Conservation (phyloP, 78 protist species). For the Chrysochromulina parva region DNA sequence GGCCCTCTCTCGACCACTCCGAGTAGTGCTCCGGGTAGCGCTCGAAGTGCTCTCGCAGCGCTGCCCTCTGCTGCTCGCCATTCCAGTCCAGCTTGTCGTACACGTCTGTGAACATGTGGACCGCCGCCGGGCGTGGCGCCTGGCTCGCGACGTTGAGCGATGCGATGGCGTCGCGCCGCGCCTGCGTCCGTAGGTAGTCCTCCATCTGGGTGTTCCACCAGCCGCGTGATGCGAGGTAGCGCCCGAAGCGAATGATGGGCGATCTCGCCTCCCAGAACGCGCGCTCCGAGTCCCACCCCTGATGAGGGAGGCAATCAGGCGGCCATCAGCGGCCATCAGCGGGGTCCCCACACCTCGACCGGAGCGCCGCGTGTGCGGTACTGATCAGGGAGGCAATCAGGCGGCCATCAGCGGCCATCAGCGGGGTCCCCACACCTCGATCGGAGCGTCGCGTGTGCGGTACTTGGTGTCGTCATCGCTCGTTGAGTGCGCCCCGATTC, state of each 20-base stretch:
- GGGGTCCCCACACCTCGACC: constrained; percentile 39
- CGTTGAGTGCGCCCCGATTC: constrained; percentile 91
- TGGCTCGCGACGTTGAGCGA: constrained; percentile 62
- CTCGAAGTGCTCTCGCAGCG: neutral
- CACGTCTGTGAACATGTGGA: constrained; percentile 80
- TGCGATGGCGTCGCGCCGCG: constrained; percentile 44
- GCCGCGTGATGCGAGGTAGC: constrained; percentile 10
- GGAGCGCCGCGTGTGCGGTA: constrained; percentile 82
- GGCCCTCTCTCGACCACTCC: no score
- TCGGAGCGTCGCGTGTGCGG: constrained; percentile 74
- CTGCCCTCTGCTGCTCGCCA: constrained; percentile 52
- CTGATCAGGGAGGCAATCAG: constrained; percentile 31
- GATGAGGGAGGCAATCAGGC: constrained; percentile 28
- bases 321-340: neutral
- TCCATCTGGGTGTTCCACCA: neutral
- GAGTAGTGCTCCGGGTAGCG: constrained; percentile 6
- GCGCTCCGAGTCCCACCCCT: neutral
- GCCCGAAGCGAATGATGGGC: constrained; percentile 34
- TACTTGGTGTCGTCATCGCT: constrained; percentile 92
- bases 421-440: constrained; percentile 33
- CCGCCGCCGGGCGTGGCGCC: neutral
- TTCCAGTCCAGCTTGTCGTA: constrained; percentile 62
- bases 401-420: constrained; percentile 22
- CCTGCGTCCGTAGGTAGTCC: neutral
- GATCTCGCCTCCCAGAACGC: neutral